Evolutionary conservation across 2,329 filamentous ascomycete species (phyloP), one percentile per base, ranked within the genome.

Genomic region (Penicillium sp.): DNA sequence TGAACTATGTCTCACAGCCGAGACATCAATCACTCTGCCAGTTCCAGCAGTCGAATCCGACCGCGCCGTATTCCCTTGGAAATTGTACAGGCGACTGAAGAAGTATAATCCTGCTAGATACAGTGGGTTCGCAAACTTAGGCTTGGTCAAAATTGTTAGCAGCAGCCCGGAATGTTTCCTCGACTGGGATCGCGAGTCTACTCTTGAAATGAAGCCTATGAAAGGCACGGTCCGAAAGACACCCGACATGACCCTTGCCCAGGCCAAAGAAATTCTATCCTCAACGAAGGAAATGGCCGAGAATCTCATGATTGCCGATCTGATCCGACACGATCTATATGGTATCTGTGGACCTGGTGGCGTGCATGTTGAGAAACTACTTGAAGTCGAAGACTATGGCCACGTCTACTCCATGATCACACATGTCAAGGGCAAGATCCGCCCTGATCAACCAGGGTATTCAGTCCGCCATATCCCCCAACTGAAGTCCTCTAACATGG

Each of bases 221-320:
- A 98, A 98, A 78, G 93, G 93, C 48, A 98, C 93, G 0, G 92
- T 97, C n/a, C 88, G 88, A 66, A 96, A 96, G 67, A 85, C 83
- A 0, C 78, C 81, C 1, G 80, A 80, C 1, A 86, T 88, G 37
- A 95, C 89, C 0, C 80, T 89, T n/a, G 83, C 82, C 5, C 83
- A 90, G 67, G 93, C 93, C 1, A 86, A 88, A 59, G 77, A 79
- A 27, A 85, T 96, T 39, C 83, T 97, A 14, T 85, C 88, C 56
- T 84, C 91, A 0, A 88, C 90, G 23, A 98, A 98, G 73, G 95
- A 98, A 74, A 88, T 91, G 67, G 93, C 93, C 0, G 93, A 98
- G 78, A 98, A 98, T 69, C 83, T 98, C 25, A 98, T 98, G 95
- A 97, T 98, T 67, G 93, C 96, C 2, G 93, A 98, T 73, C 81